phyloP scores from a whole-genome alignment of 108 stramenopile species.

The Conticribra weissflogii region DNA sequence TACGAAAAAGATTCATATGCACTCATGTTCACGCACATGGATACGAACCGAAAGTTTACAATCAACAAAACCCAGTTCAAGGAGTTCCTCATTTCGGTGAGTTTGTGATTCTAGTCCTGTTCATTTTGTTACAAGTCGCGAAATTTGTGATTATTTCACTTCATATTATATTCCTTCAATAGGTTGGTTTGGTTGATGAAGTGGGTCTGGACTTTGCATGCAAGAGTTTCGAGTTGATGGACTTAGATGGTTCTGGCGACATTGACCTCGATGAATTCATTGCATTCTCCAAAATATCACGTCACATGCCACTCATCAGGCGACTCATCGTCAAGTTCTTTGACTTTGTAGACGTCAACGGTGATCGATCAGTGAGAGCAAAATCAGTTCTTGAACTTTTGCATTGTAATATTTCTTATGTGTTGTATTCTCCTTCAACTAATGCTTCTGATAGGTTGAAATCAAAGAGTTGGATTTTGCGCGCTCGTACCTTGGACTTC shows the following conservation, averaged over 20 bases:
- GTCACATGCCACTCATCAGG: constrained; percentile 9
- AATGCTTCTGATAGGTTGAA: neutral
- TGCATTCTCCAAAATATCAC: constrained; percentile 14
- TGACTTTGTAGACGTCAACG: constrained; percentile 41
- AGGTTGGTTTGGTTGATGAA: constrained; percentile 16
- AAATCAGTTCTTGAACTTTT: no score
- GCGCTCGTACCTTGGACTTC: constrained; percentile 36
- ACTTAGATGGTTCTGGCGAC: constrained; percentile 17
- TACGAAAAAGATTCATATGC: constrained; percentile 1
- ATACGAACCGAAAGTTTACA: neutral
- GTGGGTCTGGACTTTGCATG: constrained; percentile 21
- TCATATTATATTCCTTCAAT: neutral
- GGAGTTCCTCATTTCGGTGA: constrained; percentile 6
- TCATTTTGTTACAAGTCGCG: neutral
- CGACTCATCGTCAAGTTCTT: constrained; percentile 33
- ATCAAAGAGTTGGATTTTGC: constrained; percentile 35
- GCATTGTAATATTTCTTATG: no score
- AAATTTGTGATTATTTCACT: neutral
- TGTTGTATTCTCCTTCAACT: neutral
- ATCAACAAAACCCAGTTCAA: constrained; percentile 10
- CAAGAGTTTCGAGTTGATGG: constrained; percentile 12
- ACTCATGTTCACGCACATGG: constrained; percentile 6
- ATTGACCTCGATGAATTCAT: constrained; percentile 31
- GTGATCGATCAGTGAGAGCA: constrained; percentile 7
- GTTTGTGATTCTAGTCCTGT: no score